phyloP scores from a whole-genome alignment of 2,329 filamentous ascomycete species.

The Sordariomycetes sp. region DNA sequence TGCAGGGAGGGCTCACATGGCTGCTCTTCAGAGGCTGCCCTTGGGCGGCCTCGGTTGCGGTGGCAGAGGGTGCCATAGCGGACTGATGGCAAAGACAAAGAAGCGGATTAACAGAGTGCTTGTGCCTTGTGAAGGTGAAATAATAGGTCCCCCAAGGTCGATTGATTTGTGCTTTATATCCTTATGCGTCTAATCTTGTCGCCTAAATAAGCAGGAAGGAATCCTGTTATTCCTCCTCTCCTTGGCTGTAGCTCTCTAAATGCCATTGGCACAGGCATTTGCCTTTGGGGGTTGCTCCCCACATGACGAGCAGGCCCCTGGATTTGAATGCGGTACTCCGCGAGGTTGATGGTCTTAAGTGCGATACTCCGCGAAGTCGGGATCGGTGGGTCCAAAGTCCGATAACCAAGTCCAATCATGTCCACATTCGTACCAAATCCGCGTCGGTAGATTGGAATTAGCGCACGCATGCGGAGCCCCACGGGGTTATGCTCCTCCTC shows the following conservation, averaged over 20 bases:
- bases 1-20: slow-evolving; percentile 10
- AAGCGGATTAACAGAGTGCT: not conserved
- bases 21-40: not conserved
- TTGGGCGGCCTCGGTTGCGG: not conserved
- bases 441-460: not conserved
- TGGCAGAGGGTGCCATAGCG: not conserved
- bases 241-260: too few relatives aligned
- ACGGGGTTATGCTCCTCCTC: too few relatives aligned
- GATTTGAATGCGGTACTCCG: not conserved
- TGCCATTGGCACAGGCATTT: too few relatives aligned
- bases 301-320: not conserved
- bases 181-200: not conserved
- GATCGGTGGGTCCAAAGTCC: not conserved
- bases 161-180: not conserved
- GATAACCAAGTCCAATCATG: not conserved
- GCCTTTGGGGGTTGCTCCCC: not conserved
- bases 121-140: not conserved
- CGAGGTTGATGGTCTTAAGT: not conserved
- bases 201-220: too few relatives aligned
- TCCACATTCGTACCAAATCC: not conserved
- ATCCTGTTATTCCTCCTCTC: too few relatives aligned
- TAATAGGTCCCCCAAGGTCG: not conserved
- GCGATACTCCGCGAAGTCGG: not conserved
- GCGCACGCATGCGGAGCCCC: too few relatives aligned
- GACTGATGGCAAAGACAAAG: not conserved